A percentile compares a stretch with the other conserved stretches of the same genome.
phyloP scores from a whole-genome alignment of 2,329 filamentous ascomycete species.

The Periconia digitata region DNA sequence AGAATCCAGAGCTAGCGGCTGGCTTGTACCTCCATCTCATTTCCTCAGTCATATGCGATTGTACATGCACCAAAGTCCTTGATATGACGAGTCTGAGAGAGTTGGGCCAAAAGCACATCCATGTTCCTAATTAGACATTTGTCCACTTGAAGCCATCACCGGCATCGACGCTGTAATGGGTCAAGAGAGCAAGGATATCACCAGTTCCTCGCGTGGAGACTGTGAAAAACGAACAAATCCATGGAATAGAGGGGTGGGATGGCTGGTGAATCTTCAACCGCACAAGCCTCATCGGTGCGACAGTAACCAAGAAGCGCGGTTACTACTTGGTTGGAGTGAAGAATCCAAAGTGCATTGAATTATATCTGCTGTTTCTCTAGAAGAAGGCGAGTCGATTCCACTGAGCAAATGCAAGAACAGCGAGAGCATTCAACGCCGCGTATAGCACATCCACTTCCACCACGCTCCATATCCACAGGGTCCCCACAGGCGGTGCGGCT shows the following conservation, averaged over 20 bases:
- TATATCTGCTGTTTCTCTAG: conserved; percentile 25
- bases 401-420: conserved; percentile 56
- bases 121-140: conserved; percentile 62
- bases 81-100: conserved; percentile 56
- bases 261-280: conserved; percentile 60
- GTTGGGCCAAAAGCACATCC: conserved; percentile 57
- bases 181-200: conserved; percentile 60
- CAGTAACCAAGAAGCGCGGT: no score
- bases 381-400: conserved; percentile 57
- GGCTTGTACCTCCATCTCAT: conserved; percentile 58
- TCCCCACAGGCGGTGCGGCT: conserved; percentile 82
- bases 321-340: no score
- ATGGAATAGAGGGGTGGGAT: conserved; percentile 56
- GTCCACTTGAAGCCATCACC: conserved; percentile 60
- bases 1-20: conserved; percentile 53
- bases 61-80: conserved; percentile 49
- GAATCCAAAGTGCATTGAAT: no score
- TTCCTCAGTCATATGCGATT: conserved; percentile 46
- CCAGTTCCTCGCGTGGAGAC: conserved; percentile 46
- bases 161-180: conserved; percentile 53
- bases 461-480: conserved; percentile 90
- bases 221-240: conserved; percentile 58
- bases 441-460: conserved; percentile 76
- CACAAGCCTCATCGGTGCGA: no score
- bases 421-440: conserved; percentile 59